These are phyloP conservation scores for Polytolypa hystricis DNA, from an alignment of 2,329 filamentous ascomycete species.

Conservation along the genomic window DNA sequence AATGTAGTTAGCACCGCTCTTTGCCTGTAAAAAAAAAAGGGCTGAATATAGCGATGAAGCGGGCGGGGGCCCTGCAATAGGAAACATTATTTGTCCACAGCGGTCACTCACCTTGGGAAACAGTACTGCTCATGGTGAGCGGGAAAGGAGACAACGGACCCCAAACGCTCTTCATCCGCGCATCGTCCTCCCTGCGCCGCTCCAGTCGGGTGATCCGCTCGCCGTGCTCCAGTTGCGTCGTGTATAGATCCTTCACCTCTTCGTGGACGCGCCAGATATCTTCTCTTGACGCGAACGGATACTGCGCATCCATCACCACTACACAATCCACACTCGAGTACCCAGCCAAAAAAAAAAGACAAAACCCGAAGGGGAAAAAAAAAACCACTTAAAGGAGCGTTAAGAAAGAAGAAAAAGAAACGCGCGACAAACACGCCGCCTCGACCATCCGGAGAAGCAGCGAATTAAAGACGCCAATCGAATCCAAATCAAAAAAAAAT, in stretches of 20 bases:
- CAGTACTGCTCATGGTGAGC: constrained; percentile 68
- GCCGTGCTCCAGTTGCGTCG: constrained; percentile 49
- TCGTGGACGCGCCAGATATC: constrained; percentile 55
- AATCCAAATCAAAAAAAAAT: too few relatives aligned
- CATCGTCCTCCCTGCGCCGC: constrained; percentile 51
- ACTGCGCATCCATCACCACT: constrained; percentile 50
- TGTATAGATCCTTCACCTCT: constrained; percentile 51
- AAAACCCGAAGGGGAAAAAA: not conserved
- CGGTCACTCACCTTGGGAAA: constrained; percentile 67
- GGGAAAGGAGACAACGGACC: constrained; percentile 75
- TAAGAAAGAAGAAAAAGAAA: not conserved
- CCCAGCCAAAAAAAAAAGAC: not conserved
- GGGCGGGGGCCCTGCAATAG: too few relatives aligned
- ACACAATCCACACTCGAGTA: constrained; percentile 1
- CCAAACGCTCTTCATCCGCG: constrained; percentile 74
- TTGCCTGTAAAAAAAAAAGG: too few relatives aligned
- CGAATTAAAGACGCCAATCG: too few relatives aligned
- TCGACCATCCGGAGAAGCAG: too few relatives aligned
- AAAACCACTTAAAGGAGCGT: not conserved
- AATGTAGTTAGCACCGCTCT: too few relatives aligned
- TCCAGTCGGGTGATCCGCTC: constrained; percentile 52
- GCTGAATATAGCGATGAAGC: too few relatives aligned
- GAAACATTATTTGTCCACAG: too few relatives aligned
- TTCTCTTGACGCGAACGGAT: constrained; percentile 51
- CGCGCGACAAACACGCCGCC: too few relatives aligned